phyloP scores from a whole-genome alignment of 2,329 filamentous ascomycete genomes.

The Talaromyces marneffei region DNA sequence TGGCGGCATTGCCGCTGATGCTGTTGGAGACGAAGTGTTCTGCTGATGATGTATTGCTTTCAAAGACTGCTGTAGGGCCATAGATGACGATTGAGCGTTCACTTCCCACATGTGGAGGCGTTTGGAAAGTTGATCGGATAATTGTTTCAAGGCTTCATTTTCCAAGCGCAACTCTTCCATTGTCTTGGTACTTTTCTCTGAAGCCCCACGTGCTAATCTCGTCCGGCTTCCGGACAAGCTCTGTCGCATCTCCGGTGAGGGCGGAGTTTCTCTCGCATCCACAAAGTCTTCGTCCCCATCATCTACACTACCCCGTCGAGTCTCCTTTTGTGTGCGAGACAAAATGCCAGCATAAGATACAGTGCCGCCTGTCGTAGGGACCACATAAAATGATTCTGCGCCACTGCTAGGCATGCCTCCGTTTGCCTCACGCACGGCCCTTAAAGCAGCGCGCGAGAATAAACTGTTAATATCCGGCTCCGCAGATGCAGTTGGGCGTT shows the following conservation, averaged over 20 bases:
- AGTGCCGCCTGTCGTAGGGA: constrained; percentile 84
- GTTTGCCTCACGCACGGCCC: constrained; percentile 64
- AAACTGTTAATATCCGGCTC: constrained; percentile 76
- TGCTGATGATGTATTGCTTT: constrained; percentile 43
- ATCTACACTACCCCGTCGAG: constrained; percentile 46
- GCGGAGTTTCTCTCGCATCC: constrained; percentile 68
- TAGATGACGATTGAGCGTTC: constrained; percentile 78
- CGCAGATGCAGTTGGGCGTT: constrained; percentile 33
- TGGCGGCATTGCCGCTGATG: constrained; percentile 24
- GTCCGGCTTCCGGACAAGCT: constrained; percentile 40
- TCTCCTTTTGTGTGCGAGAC: constrained; percentile 45
- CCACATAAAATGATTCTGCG: constrained; percentile 80
- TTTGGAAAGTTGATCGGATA: constrained; percentile 78
- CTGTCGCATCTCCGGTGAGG: constrained; percentile 43
- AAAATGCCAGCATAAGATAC: constrained; percentile 90
- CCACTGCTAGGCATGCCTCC: constrained; percentile 55
- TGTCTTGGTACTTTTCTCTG: constrained; percentile 49
- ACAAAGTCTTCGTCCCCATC: constrained; percentile 81
- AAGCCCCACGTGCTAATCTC: constrained; percentile 16
- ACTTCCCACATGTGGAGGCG: constrained; percentile 91
- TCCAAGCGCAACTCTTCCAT: constrained; percentile 84
- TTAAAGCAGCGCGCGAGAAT: constrained; percentile 78
- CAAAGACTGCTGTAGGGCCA: constrained; percentile 79
- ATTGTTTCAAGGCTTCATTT: constrained; percentile 77
- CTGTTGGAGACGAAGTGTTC: constrained; percentile 25